Evolutionary conservation across 225 moss, liverwort and hornwort genomes (phyloP).

Genomic region (Marchantia polymorpha): DNA sequence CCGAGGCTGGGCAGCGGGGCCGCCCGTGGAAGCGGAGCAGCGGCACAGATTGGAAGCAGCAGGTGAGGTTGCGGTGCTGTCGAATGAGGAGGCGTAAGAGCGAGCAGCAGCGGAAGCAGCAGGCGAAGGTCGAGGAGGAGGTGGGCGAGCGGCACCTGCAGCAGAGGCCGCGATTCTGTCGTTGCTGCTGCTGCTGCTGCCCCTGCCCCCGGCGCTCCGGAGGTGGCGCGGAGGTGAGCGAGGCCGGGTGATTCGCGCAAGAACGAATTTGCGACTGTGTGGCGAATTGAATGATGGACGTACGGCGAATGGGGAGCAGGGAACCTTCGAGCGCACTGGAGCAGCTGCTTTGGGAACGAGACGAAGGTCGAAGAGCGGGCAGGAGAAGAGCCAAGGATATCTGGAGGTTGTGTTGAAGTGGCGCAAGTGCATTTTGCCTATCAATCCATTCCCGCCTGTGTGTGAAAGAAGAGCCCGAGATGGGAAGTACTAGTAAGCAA

Average conservation of each 20-base stretch:
- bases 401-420: not conserved
- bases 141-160: too few relatives aligned
- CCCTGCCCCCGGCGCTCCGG: not conserved
- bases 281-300: constrained; percentile 3
- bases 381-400: not conserved
- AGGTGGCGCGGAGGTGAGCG: not conserved
- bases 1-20: not conserved
- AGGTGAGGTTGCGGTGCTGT: not conserved
- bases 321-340: not conserved
- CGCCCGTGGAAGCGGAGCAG: not conserved
- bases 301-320: not conserved
- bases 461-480: not conserved
- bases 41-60: not conserved
- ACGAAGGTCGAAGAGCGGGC: not conserved
- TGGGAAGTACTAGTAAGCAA: constrained; percentile 36
- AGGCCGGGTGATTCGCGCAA: not conserved
- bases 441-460: not conserved
- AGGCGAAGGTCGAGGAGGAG: not conserved
- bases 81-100: not conserved
- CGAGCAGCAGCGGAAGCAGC: too few relatives aligned
- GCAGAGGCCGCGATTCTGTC: too few relatives aligned
- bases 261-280: not conserved
- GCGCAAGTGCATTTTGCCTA: not conserved
- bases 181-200: too few relatives aligned
- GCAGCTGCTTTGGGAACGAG: not conserved